A percentile compares a stretch with the other conserved stretches of the same genome.
These are phyloP conservation scores for Sindora glabra DNA, from an alignment of 306 rosid genomes.

Conservation along the genomic window DNA sequence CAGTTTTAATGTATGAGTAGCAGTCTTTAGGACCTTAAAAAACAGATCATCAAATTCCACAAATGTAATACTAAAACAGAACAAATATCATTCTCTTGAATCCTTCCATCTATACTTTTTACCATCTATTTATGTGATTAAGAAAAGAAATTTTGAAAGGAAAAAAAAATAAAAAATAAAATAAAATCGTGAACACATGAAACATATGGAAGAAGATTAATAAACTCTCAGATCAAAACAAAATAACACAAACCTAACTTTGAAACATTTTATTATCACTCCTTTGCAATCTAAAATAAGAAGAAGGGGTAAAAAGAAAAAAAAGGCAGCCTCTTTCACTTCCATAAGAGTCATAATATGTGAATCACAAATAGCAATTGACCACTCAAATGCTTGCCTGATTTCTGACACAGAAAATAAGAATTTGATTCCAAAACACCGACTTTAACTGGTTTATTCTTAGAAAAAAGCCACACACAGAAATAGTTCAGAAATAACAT, in stretches of 20 bases:
- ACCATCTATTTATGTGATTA: neutral
- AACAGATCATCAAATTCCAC: neutral
- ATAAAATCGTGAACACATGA: neutral
- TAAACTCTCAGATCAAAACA: no score
- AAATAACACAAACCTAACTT: neutral
- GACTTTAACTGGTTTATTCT: no score
- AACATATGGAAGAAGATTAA: no score
- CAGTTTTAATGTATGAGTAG: slow-evolving; percentile 1
- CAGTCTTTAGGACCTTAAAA: neutral
- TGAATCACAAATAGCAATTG: neutral
- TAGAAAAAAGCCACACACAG: no score
- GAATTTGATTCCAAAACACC: no score
- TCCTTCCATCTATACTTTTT: neutral
- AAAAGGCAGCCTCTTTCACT: neutral
- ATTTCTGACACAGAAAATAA: neutral
- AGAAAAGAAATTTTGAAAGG: neutral
- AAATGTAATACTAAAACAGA: slow-evolving; percentile 5
- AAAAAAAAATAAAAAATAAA: no score
- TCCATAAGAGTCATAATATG: no score
- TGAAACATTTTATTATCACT: neutral
- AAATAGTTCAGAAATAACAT: no score
- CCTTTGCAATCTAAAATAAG: neutral
- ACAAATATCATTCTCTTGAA: neutral
- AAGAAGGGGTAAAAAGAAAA: neutral
- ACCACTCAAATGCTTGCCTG: neutral